phyloP scores from a whole-genome alignment of 495 filamentous ascomycete species.

The Chaetomium cochliodes region DNA sequence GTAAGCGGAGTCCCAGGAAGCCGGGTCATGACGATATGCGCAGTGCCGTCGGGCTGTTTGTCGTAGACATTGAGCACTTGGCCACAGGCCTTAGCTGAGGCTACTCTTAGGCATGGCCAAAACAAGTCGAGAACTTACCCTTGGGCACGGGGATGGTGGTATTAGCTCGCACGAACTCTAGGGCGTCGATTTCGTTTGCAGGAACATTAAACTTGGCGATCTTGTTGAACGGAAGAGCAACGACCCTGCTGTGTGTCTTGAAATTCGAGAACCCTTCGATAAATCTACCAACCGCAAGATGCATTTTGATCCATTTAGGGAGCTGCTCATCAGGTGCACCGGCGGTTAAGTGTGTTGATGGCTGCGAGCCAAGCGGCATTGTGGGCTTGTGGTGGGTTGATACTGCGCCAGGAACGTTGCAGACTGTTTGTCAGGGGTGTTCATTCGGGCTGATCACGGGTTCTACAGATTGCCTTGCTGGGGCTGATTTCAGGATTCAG shows the following conservation, averaged over 20 bases:
- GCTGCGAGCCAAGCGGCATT: not conserved
- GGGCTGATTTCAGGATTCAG: too few relatives aligned
- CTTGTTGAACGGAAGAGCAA: slow-evolving; percentile 8
- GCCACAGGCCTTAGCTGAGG: too few relatives aligned
- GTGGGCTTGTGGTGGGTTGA: too few relatives aligned
- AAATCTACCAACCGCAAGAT: not conserved
- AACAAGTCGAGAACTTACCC: not conserved
- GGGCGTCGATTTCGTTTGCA: slow-evolving; percentile 14
- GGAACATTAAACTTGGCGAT: slow-evolving; percentile 5
- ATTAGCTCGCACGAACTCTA: slow-evolving; percentile 16
- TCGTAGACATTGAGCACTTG: slow-evolving; percentile 16
- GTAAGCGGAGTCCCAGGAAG: not conserved
- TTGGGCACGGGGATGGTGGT: slow-evolving; percentile 18
- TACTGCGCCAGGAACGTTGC: too few relatives aligned
- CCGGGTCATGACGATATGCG: slow-evolving; percentile 13
- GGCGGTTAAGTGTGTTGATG: not conserved
- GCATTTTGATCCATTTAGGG: not conserved
- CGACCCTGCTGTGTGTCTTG: not conserved
- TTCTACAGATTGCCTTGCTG: too few relatives aligned
- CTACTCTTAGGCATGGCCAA: too few relatives aligned
- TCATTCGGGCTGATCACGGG: too few relatives aligned
- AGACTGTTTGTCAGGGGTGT: too few relatives aligned
- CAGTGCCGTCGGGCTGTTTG: slow-evolving; percentile 5
- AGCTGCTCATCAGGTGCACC: not conserved
- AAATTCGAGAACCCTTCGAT: not conserved